Conservation (phyloP, 139 green algal genomes). For the Desmodesmus armatus region DNA sequence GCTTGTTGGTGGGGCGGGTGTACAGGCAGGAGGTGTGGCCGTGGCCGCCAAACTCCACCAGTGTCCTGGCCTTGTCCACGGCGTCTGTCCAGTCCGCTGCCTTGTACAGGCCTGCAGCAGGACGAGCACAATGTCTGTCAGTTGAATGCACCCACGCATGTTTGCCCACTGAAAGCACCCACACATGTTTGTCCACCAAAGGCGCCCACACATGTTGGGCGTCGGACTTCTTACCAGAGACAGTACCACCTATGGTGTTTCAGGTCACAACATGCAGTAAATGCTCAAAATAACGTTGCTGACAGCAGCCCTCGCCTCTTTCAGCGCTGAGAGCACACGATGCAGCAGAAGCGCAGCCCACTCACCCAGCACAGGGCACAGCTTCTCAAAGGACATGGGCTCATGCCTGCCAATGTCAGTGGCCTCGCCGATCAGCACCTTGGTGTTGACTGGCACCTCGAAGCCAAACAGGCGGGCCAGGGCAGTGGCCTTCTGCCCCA, state of each 20-base stretch:
- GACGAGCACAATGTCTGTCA: too few species aligned
- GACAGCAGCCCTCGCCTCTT: too few species aligned
- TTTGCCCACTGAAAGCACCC: neutral
- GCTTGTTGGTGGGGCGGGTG: conserved; percentile 67
- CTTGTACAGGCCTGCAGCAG: conserved; percentile 47
- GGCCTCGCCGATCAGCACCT: conserved; percentile 71
- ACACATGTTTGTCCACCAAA: neutral
- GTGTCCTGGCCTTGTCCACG: conserved; percentile 56
- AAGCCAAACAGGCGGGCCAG: conserved; percentile 76
- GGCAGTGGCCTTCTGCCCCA: conserved; percentile 69
- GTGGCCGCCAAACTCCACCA: conserved; percentile 67
- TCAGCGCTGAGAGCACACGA: too few species aligned
- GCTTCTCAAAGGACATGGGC: conserved; percentile 78
- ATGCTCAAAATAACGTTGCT: too few species aligned
- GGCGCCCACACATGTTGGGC: too few species aligned
- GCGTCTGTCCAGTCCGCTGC: conserved; percentile 55
- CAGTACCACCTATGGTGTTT: too few species aligned
- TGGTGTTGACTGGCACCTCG: conserved; percentile 54
- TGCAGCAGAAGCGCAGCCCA: conserved; percentile 49
- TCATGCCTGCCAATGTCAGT: conserved; percentile 61
- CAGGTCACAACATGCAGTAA: too few species aligned
- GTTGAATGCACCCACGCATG: neutral
- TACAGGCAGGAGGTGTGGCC: conserved; percentile 73
- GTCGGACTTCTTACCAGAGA: too few species aligned
- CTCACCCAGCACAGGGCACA: conserved; percentile 72